Evolutionary conservation across 192 early-diverging fungal genomes (phyloP), one percentile per base, ranked within the genome.

Genomic region (Powellomyces hirtus): DNA sequence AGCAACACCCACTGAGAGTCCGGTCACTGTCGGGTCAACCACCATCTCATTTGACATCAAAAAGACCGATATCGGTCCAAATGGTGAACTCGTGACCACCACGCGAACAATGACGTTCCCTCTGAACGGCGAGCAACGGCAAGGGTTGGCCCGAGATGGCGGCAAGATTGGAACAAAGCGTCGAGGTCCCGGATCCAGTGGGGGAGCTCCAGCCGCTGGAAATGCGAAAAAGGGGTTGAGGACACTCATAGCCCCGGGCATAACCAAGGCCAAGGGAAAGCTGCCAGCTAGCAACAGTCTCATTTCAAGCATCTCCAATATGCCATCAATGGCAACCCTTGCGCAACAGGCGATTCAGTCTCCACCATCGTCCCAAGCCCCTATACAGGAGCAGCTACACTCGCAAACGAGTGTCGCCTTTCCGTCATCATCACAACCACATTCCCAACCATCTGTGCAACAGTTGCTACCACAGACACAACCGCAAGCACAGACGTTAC

Each of bases 1-100:
- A 24, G n/a, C 2, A 24, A 49, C 16, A 2, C 46, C 46, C 5
- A 24, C 46, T 42, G 31, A 59, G 10, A 22, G 2, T n/a, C 53
- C 57, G 1, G 49, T 26, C 2, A 20, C 13, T 24, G n/a, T 38
- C 16, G 60, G 45, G 4, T 71, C 70, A 57, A 66, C 72, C 26
- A 55, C 68, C 2, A 64, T 81, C 36, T 71, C 74, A 10, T 78
- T 78, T 44, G 79, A 81, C 42, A 71, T 81, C 66, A 79, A 79
- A 42, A 79, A 77, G 51, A 75, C 74, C 11, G 68, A 77, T 20
- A 42, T 81, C 40, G 75, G 75, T 1, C 75, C 80, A 14, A 79
- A 81, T 46, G 80, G 80, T 13, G 80, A 79, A 58, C 70, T 81
- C 37, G 58, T 59, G 22, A 81, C 80, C 8, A 79, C 77, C 5